These are phyloP conservation scores for Thielaviopsis punctulata DNA, from an alignment of 2,329 filamentous ascomycete species.

Conservation along the genomic window DNA sequence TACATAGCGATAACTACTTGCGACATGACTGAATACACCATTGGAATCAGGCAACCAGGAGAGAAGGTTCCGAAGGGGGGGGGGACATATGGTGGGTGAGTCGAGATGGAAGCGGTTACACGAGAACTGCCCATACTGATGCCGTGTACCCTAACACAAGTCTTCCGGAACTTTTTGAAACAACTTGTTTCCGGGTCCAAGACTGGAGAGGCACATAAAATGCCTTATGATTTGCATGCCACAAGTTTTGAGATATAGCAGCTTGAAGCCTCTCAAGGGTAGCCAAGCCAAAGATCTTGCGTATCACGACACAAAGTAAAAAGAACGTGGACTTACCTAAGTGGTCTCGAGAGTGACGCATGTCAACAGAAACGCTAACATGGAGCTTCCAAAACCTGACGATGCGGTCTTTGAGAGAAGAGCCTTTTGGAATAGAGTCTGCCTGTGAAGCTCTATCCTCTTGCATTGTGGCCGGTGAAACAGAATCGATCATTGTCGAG, in stretches of 20 bases:
- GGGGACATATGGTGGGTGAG: too few relatives aligned
- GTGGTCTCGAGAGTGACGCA: constrained; percentile 7
- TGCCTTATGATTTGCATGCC: background rate
- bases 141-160: background rate
- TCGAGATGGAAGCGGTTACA: background rate
- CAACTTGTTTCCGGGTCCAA: background rate
- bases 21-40: too few relatives aligned
- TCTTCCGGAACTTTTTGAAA: background rate
- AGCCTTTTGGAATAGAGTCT: background rate
- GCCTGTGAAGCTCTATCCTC: background rate
- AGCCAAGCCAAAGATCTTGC: background rate
- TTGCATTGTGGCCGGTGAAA: background rate
- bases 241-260: background rate
- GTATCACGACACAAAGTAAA: background rate
- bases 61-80: too few relatives aligned
- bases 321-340: constrained; percentile 3
- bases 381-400: constrained; percentile 6
- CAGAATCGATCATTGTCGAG: background rate
- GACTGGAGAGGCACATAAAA: background rate
- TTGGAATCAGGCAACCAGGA: background rate
- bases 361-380: constrained; percentile 9
- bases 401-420: background rate
- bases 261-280: background rate
- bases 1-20: too few relatives aligned
- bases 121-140: background rate